Base-by-base conservation (phyloP, 2,329 filamentous ascomycete genomes). In the Dothiorella sarmentorum region DNA sequence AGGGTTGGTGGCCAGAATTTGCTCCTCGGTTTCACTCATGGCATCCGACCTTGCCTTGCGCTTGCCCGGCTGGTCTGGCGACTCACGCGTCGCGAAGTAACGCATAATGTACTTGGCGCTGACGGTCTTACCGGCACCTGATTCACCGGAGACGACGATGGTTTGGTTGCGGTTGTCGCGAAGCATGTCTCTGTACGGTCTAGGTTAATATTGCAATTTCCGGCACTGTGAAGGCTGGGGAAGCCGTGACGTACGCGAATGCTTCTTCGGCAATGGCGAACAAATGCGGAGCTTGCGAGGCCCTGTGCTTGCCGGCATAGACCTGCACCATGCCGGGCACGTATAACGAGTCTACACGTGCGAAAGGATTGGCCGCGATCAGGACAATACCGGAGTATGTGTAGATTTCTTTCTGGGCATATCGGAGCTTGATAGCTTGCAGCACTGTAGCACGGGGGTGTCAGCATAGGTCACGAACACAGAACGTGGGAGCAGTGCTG, bases 51-150 rank as follows among this genome's bases (percentile, higher is more conserved):
- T 80, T 61, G 90, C 90, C 75, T 90, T 94, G 67, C 89, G 86
- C 63, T 85, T 87, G 49, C 88, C 87, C 15, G 91, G 88, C 72
- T 92, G 90, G 68, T 95, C 91, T 58, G 94, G 91, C 7, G 92
- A 88, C 76, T 97, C 94, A 83, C 94, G 87, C 42, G 94, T 99
- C 63, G 94, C 94, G 76, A 99, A 99, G 79, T 99, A 99, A 69
- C 94, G 86, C 94, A 99, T 99, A 73, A 99, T 97, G 77, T 99
- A 97, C 79, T 99, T 99, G 68, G 94, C 94, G 76, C 93, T 97
- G 73, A 99, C 94, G 4, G 94, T 99, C 80, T 99, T 99, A 70
- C 94, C 94, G 63, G 94, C 94, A 83, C 94, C 94, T 57, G 94
- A 99, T 76, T 99, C 94, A 73, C 94, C 94, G 33, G 94, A 99